Base-by-base conservation (phyloP, 441 rosid species). In the Populus hybrid region DNA sequence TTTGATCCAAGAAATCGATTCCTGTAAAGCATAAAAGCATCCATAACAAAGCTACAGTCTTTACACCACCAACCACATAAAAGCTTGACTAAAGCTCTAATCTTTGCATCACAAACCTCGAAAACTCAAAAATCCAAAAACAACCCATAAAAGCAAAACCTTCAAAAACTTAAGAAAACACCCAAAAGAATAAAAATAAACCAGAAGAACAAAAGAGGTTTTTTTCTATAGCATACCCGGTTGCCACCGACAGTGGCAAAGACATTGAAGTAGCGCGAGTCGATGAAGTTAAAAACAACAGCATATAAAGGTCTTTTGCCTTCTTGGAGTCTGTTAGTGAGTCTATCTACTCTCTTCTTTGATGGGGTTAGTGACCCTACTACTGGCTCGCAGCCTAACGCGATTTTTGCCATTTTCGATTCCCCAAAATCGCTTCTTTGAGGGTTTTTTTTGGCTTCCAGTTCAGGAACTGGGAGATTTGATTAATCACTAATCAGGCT, bases 171-270 rank as follows among this genome's bases (percentile, higher is more conserved):
- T 45, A 14, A 45, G 73, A 78, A 78, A 53, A 24, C 66, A 72
- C 8, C 68, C 66, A 7, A n/a, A 2, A 75, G 68, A 76, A 68
- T 31, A 21, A 63, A 35, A 18, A 74, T 69, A 14, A 23, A 66
- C 20, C 8, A 10, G 26, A n/a, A 42, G 3, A 23, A 23, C 38
- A 35, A 65, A 16, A 7, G 10, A n/a, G 59, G 20, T 1, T 65
- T 0, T 42, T n/a, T 0, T 29, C 16, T 36, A 42, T 76, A 40
- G 77, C 56, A 6, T 12, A 96, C 99, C 90, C 97, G 87, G 86
- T 94, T 96, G 68, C 98, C 98, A 82, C 99, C 97, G 80, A 93
- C 98, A 78, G 98, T 91, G 70, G 91, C 97, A 83, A 96, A 96
- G 74, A 91, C 90, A 77, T 80, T 89, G 92, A 91, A 93, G 94